Evolutionary conservation across 352 stramenopile species (phyloP), one percentile per base, ranked within the genome.

Genomic region (Bremia lactucae): DNA sequence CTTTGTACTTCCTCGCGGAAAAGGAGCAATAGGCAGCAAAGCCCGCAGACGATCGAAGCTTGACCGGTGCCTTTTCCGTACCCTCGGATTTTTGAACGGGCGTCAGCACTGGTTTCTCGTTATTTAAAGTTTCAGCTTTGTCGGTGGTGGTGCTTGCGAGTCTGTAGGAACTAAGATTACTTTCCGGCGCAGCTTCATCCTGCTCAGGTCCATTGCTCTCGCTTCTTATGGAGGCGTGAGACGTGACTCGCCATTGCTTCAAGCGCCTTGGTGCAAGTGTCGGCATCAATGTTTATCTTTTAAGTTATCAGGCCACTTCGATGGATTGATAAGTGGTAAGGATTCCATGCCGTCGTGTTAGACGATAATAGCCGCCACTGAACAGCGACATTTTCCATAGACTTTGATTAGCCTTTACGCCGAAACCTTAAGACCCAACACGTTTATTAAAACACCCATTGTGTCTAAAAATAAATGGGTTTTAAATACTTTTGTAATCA

Each of bases 21-120:
- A 86, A 86, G 2, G 67, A 64, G 31, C 79, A 81, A 43, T 86
- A 86, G 11, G 73, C 63, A 13, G 68, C 60, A 36, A 86, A 53
- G 31, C 76, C 68, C 2, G 57, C 65, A 9, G 60, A 64, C 24
- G 24, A 29, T 11, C 8, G 7, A 13, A 11, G 24, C 14, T 64
- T 59, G 11, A 46, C 47, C 14, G 62, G 24, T 3, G n/a, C n/a
- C n/a, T 37, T 31, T 25, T n/a, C 42, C 1, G 37, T 40, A 29
- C 22, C 42, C 21, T 49, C 36, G 9, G 41, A 31, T 39, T 36
- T 50, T 31, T 29, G 34, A 8, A 39, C 3, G 19, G 19, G 38
- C 42, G 25, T 45, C 52, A 25, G 43, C 31, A 34, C 42, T 5
- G n/a, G 21, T 31, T 35, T 33, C 22, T 50, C 39, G 10, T 42